Percentiles rank a stretch among this genome's conserved stretches.
Evolutionary conservation across 192 early-diverging fungal species (phyloP).

Genomic region (Fimicolochytrium jonesii): DNA sequence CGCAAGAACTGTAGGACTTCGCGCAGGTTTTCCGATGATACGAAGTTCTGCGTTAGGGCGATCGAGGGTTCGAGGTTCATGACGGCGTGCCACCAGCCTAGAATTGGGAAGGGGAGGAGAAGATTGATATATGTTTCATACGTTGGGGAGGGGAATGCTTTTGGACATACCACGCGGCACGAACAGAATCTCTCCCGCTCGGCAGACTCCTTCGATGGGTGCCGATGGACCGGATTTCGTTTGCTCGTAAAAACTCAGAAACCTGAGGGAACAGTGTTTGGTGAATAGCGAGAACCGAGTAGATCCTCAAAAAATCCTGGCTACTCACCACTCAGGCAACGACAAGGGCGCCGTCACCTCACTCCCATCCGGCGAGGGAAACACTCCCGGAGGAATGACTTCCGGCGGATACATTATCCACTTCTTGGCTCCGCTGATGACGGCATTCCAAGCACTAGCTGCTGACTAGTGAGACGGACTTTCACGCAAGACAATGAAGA

Average conservation of each 20-base stretch:
- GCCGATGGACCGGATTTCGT: slow-evolving; percentile 32
- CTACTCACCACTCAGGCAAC: slow-evolving; percentile 56
- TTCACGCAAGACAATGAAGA: not conserved
- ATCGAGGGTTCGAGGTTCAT: slow-evolving; percentile 66
- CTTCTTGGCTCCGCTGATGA: slow-evolving; percentile 64
- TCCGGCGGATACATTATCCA: slow-evolving; percentile 72
- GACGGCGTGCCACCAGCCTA: slow-evolving; percentile 71
- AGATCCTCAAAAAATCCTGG: not conserved
- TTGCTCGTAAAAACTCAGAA: slow-evolving; percentile 56
- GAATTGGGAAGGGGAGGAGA: too few species aligned
- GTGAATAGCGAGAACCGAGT: not conserved
- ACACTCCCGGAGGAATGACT: slow-evolving; percentile 63
- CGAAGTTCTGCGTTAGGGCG: slow-evolving; percentile 74
- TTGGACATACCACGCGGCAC: slow-evolving; percentile 58
- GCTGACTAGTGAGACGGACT: not conserved
- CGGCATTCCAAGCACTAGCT: slow-evolving; percentile 68
- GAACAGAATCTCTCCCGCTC: slow-evolving; percentile 65
- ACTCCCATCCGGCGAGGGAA: slow-evolving; percentile 56
- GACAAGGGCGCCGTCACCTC: slow-evolving; percentile 71
- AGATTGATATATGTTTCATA: not conserved
- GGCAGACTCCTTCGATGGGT: slow-evolving; percentile 59
- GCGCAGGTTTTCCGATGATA: slow-evolving; percentile 51
- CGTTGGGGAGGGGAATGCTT: not conserved
- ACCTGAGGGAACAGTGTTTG: slow-evolving; percentile 12
- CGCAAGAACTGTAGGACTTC: slow-evolving; percentile 45